These are phyloP conservation scores for Suillus ampliporus DNA, from an alignment of 768 basidiomycete species.

Conservation along the genomic window DNA sequence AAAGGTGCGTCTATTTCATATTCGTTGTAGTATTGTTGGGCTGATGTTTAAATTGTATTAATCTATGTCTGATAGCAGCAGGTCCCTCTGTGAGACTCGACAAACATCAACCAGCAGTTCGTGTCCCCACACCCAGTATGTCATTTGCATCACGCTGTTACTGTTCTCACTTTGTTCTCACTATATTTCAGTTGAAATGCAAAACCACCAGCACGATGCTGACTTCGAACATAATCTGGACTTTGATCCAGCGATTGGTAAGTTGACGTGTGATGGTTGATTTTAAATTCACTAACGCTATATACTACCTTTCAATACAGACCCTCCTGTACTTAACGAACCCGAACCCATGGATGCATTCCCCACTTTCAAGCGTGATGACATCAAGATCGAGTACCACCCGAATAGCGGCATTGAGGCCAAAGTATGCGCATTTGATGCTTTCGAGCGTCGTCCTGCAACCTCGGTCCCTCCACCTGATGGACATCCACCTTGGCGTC, in stretches of 20 bases:
- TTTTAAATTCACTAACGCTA: background rate
- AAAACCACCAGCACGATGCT: background rate
- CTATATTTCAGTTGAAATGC: background rate
- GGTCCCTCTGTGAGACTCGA: background rate
- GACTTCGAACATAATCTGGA: background rate
- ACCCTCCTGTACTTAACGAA: background rate
- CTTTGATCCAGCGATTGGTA: background rate
- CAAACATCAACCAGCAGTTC: background rate
- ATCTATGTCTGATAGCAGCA: background rate
- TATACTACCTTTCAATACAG: background rate
- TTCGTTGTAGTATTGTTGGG: too few relatives aligned
- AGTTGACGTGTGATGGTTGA: background rate
- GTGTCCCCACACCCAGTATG: background rate
- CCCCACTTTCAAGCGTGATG: too few relatives aligned
- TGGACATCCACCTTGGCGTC: constrained; percentile 38
- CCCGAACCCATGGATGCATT: background rate
- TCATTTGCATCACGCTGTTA: too few relatives aligned
- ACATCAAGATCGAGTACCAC: constrained; percentile 33
- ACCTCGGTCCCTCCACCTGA: background rate
- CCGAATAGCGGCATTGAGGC: constrained; percentile 16
- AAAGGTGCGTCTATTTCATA: background rate
- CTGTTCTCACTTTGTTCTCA: too few relatives aligned
- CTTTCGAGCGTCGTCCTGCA: constrained; percentile 10
- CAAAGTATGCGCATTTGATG: constrained; percentile 19
- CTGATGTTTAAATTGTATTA: constrained; percentile 1